Evolutionary conservation across 2,329 filamentous ascomycete species (phyloP).

Genomic region (Apiospora saccharicola): DNA sequence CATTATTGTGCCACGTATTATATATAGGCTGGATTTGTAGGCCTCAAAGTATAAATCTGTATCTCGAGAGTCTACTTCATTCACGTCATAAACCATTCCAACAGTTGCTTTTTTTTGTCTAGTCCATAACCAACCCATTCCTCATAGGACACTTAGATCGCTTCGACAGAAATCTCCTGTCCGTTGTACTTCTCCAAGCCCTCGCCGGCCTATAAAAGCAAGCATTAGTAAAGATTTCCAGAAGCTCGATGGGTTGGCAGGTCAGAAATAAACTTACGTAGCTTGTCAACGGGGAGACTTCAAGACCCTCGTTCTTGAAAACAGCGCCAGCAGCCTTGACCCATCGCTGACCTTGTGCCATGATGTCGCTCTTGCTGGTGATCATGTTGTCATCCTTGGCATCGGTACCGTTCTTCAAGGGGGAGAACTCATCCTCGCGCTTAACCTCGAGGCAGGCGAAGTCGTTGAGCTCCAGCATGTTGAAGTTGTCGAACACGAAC

Average conservation of each 20-base stretch:
- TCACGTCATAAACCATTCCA: constrained; percentile 1
- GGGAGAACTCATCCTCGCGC: constrained; percentile 97
- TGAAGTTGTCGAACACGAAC: constrained; percentile 99
- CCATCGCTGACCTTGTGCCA: constrained; percentile 90
- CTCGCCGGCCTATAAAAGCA: constrained; percentile 61
- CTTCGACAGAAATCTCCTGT: constrained; percentile 42
- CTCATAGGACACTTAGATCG: constrained; percentile 33
- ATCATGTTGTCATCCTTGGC: constrained; percentile 83
- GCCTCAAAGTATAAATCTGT: background rate
- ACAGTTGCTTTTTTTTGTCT: background rate
- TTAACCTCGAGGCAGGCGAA: constrained; percentile 97
- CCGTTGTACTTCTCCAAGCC: constrained; percentile 65
- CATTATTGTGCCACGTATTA: background rate
- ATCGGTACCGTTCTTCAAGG: constrained; percentile 78
- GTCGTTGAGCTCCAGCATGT: constrained; percentile 81
- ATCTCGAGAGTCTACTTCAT: background rate
- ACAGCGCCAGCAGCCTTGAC: constrained; percentile 78
- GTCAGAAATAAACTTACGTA: constrained; percentile 73
- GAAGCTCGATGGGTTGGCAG: constrained; percentile 14
- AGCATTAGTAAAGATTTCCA: constrained; percentile 31
- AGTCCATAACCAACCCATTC: background rate
- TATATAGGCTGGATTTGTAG: background rate
- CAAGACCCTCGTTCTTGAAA: constrained; percentile 78
- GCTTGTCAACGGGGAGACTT: constrained; percentile 92
- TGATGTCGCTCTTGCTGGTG: constrained; percentile 89